These are phyloP conservation scores for Zanthoxylum bungeanum DNA, from an alignment of 345 rosid genomes.

Conservation along the genomic window DNA sequence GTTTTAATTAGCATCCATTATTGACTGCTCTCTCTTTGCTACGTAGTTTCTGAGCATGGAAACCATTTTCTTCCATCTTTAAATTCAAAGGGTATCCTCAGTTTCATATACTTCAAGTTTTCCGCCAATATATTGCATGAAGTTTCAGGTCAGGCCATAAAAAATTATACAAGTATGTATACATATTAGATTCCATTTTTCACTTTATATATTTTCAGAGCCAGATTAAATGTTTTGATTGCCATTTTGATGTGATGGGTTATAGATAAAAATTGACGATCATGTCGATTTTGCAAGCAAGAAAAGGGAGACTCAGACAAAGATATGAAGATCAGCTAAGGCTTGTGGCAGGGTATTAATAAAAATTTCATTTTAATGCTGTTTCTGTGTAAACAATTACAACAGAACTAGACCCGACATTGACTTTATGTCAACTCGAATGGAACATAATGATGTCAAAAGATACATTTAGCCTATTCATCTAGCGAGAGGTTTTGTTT, in stretches of 20 bases:
- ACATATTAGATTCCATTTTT: too few relatives aligned
- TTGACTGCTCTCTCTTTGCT: background rate
- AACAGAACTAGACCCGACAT: too few relatives aligned
- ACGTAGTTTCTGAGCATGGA: background rate
- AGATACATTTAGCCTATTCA: background rate
- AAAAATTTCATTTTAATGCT: background rate
- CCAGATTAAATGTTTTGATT: too few relatives aligned
- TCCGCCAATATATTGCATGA: background rate
- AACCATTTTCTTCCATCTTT: background rate
- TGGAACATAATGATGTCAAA: too few relatives aligned
- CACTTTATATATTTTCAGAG: too few relatives aligned
- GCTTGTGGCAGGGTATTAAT: slow-evolving; percentile 47
- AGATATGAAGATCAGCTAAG: slow-evolving; percentile 46
- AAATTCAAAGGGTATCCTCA: background rate
- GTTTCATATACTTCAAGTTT: background rate
- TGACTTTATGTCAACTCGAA: too few relatives aligned
- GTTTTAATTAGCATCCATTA: background rate
- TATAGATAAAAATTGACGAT: background rate
- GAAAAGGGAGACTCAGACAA: slow-evolving; percentile 47
- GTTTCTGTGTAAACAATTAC: too few relatives aligned
- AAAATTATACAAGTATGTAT: too few relatives aligned
- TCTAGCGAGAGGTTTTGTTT: too few relatives aligned
- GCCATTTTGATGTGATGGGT: too few relatives aligned
- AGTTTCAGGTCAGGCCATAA: background rate
- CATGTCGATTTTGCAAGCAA: slow-evolving; percentile 33